A percentile compares a stretch with the other conserved stretches of the same genome.
Conservation (phyloP, 2,329 filamentous ascomycete species). For the Talaromyces albobiverticillius region DNA sequence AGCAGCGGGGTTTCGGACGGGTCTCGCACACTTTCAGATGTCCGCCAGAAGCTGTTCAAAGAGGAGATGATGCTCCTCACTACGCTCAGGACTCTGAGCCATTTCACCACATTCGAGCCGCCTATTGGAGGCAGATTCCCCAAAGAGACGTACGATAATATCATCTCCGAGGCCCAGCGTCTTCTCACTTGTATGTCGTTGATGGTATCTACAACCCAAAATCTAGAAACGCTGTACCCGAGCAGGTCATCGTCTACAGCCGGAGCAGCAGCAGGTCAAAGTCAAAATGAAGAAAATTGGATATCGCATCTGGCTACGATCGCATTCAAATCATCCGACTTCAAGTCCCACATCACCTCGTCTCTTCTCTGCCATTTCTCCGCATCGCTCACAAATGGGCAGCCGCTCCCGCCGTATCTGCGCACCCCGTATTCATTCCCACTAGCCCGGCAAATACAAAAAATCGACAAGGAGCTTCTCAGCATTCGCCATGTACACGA, state of each 20-base stretch:
- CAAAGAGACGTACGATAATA: slow-evolving; percentile 59
- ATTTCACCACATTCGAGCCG: slow-evolving; percentile 67
- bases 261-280: too few species aligned
- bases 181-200: too few species aligned
- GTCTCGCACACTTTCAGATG: slow-evolving; percentile 53
- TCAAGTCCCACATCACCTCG: slow-evolving; percentile 25
- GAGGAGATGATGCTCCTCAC: slow-evolving; percentile 67
- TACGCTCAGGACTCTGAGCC: slow-evolving; percentile 59
- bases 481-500: slow-evolving; percentile 64
- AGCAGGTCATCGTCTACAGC: too few species aligned
- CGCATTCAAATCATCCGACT: too few species aligned
- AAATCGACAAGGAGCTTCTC: slow-evolving; percentile 59
- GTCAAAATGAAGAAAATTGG: too few species aligned
- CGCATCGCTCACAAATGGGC: slow-evolving; percentile 62
- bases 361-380: slow-evolving; percentile 68
- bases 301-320: too few species aligned
- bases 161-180: slow-evolving; percentile 52
- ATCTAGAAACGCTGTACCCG: too few species aligned
- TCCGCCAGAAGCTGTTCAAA: slow-evolving; percentile 59
- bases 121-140: slow-evolving; percentile 73
- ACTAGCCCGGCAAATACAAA: slow-evolving; percentile 57
- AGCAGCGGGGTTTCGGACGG: slow-evolving; percentile 52
- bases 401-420: slow-evolving; percentile 70
- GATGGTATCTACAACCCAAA: too few species aligned
- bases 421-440: slow-evolving; percentile 60